Evolutionary conservation across 83 land plant genomes (phyloP), one percentile per base, ranked within the genome.

Genomic region (Diphasiastrum complanatum): DNA sequence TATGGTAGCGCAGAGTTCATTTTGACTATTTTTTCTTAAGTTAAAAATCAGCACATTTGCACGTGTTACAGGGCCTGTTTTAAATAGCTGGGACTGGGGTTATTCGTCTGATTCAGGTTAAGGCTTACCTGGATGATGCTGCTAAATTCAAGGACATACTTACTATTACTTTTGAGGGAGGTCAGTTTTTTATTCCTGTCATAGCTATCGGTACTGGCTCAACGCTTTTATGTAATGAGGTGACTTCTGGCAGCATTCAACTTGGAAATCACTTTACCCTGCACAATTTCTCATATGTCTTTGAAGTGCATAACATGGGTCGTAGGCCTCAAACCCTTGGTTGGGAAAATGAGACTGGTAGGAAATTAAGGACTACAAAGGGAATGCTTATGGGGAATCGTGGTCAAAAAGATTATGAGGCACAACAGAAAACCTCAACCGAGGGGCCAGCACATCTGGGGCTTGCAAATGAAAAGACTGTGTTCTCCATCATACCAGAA

Each of bases 201-300:
- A 52, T 11, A 19, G 77, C 74, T n/a, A 25, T 26, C n/a, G 77
- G 77, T 20, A 24, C 62, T 29, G 77, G 77, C 1, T 68, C 72
- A 16, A 67, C 73, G 33, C 50, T 74, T 22, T 48, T 63, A 1
- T 67, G 50, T 36, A 36, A 37, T 23, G 77, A 63, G 46, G 25
- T 74, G 24, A 59, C 36, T 20, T 40, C 32, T 53, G 74, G 74
- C n/a, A 29, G 23, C 14, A 20, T 74, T 16, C 60, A 74, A 32
- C 63, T 74, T 37, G 77, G 77, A 5, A 61, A 55, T 16, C 73
- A 68, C 33, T 33, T 74, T 19, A 74, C 72, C 11, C 32, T 69
- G 14, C 55, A 73, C 14, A 31, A 49, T 12, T 45, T 52, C 11
- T 60, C 73, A 27, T 27, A 54, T 5, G 32, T 51, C 28, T 48